These are phyloP conservation scores for Kodamaea plutei DNA, from an alignment of 1,139 yeast genomes.

Conservation along the genomic window DNA sequence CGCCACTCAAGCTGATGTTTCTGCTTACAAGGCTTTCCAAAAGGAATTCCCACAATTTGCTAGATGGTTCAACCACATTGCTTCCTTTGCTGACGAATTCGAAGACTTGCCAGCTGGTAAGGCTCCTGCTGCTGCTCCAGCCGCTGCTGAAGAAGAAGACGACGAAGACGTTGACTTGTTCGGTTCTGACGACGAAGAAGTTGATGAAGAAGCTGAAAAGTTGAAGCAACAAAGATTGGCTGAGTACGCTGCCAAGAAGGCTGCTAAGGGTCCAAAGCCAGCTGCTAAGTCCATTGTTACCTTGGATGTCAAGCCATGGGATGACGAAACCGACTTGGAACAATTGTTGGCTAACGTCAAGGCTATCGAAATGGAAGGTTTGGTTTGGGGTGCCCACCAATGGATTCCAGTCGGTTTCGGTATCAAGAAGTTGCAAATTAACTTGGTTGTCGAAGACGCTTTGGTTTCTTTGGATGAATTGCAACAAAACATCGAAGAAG, in stretches of 20 bases:
- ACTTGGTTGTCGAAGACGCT: conserved; percentile 96
- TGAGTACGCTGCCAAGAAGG: conserved; percentile 96
- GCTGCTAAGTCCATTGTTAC: conserved; percentile 98
- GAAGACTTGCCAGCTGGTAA: conserved; percentile 76
- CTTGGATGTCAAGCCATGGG: conserved; percentile 99
- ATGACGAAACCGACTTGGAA: conserved; percentile 95
- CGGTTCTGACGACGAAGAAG: conserved; percentile 93
- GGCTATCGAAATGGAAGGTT: conserved; percentile 83
- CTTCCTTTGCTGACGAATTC: conserved; percentile 85
- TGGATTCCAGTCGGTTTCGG: conserved; percentile 98
- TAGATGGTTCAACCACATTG: conserved; percentile 98
- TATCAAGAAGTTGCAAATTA: conserved; percentile 98
- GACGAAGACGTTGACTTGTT: conserved; percentile 91
- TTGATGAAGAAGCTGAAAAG: conserved; percentile 94
- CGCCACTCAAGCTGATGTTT: conserved; percentile 94
- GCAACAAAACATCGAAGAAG: conserved; percentile 82
- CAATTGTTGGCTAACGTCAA: conserved; percentile 83
- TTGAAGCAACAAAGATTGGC: conserved; percentile 96
- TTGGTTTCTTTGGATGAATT: conserved; percentile 90
- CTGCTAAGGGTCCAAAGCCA: conserved; percentile 94
- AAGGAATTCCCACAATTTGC: conserved; percentile 87
- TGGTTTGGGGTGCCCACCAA: conserved; percentile 97
- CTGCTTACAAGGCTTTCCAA: conserved; percentile 94
- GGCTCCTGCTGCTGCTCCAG: conserved; percentile 52
- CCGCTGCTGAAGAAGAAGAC: conserved; percentile 74